Evolutionary conservation across 2,329 filamentous ascomycete genomes (phyloP).

Genomic region (Lecanosticta acicola): DNA sequence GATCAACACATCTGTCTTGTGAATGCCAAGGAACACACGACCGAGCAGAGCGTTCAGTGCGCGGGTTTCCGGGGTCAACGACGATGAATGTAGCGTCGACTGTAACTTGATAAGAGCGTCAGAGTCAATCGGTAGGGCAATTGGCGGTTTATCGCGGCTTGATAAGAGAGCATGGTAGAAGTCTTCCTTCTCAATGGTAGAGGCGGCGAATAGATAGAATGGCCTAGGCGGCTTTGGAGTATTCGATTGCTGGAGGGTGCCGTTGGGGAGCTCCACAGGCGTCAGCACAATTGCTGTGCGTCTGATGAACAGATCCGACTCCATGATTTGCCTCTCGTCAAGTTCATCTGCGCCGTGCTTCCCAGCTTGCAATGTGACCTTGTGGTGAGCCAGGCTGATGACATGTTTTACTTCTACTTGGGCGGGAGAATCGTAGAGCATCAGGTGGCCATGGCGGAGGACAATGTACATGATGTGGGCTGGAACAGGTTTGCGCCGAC

Average conservation of each 20-base stretch:
- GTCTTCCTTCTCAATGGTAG: constrained; percentile 93
- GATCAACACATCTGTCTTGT: constrained; percentile 78
- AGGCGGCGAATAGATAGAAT: constrained; percentile 92
- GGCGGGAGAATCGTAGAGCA: constrained; percentile 94
- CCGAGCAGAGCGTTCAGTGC: constrained; percentile 93
- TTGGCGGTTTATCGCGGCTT: constrained; percentile 60
- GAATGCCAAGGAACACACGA: constrained; percentile 78
- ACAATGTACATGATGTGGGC: constrained; percentile 32
- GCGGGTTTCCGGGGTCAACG: constrained; percentile 76
- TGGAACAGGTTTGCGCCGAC: constrained; percentile 17
- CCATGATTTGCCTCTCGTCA: constrained; percentile 64
- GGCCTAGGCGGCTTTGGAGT: constrained; percentile 53
- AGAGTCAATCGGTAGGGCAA: constrained; percentile 70
- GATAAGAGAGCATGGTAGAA: constrained; percentile 92
- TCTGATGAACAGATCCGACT: constrained; percentile 94
- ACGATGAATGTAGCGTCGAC: constrained; percentile 78
- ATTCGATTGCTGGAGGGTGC: constrained; percentile 14
- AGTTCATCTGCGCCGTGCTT: constrained; percentile 17
- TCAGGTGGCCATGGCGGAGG: constrained; percentile 79
- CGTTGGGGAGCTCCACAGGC: constrained; percentile 23
- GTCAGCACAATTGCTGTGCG: constrained; percentile 42
- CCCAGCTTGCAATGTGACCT: constrained; percentile 77
- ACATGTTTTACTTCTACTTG: constrained; percentile 95
- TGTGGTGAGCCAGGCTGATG: constrained; percentile 83
- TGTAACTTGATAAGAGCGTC: constrained; percentile 85